phyloP scores from a whole-genome alignment of 2,329 filamentous ascomycete genomes.

The Colletotrichum sidae region DNA sequence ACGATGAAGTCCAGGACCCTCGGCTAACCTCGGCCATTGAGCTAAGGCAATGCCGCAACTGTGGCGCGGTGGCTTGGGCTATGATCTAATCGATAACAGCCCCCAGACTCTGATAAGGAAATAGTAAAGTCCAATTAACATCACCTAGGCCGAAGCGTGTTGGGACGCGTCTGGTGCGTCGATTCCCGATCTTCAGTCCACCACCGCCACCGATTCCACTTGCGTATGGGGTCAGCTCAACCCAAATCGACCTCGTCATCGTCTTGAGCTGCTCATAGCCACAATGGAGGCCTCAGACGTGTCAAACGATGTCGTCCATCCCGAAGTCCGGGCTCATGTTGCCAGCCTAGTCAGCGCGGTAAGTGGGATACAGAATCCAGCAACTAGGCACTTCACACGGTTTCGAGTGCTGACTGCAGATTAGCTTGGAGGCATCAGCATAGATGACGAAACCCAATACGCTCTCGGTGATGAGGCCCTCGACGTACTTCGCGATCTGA shows the following conservation, averaged over 20 bases:
- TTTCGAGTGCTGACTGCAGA: conserved; percentile 37
- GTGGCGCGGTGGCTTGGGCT: not conserved
- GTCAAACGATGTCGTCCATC: conserved; percentile 77
- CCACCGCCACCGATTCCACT: not conserved
- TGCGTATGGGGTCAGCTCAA: conserved; percentile 25
- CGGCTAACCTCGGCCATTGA: conserved; percentile 58
- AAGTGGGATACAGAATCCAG: conserved; percentile 51
- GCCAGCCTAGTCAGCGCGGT: conserved; percentile 94
- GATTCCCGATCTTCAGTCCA: not conserved
- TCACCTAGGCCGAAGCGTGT: conserved; percentile 15
- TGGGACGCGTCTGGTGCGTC: conserved; percentile 32
- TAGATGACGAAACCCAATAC: conserved; percentile 85
- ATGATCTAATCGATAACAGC: conserved; percentile 12
- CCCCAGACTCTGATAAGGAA: no score
- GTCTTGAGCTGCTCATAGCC: conserved; percentile 12
- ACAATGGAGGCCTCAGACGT: conserved; percentile 68
- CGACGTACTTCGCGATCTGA: conserved; percentile 91
- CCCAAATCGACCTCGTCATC: not conserved
- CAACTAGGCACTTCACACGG: not conserved
- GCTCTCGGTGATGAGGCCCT: conserved; percentile 92
- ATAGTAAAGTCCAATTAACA: not conserved
- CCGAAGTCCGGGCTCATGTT: conserved; percentile 92
- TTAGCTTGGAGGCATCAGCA: conserved; percentile 86
- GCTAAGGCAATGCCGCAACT: conserved; percentile 12
- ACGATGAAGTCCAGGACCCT: conserved; percentile 25